Percentiles rank a stretch among this genome's conserved stretches.
Conservation (phyloP, 2,329 filamentous ascomycete genomes). For the Venturia nashicola region DNA sequence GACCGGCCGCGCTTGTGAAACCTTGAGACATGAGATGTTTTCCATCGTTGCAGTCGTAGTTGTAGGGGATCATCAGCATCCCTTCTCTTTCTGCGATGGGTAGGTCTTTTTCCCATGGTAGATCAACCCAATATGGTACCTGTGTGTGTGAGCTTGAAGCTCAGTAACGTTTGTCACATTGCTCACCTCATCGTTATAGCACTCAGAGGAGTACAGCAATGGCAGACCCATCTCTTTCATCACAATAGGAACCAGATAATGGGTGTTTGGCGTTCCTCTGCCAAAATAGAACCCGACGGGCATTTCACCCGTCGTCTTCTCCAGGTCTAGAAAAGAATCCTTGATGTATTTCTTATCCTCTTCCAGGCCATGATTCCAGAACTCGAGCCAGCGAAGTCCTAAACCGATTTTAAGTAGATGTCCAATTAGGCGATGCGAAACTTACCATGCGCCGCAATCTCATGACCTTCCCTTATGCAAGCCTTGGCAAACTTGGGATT, state of each 20-base stretch:
- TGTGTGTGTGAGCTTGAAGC: neutral
- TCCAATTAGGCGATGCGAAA: neutral
- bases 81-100: constrained; percentile 25
- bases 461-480: constrained; percentile 28
- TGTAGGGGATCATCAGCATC: constrained; percentile 42
- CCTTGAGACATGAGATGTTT: constrained; percentile 33
- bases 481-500: constrained; percentile 29
- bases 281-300: constrained; percentile 26
- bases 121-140: constrained; percentile 32
- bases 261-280: constrained; percentile 19
- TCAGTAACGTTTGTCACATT: neutral
- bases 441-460: constrained; percentile 28
- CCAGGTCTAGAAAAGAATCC: constrained; percentile 23
- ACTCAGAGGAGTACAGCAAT: constrained; percentile 16
- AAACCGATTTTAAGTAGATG: neutral
- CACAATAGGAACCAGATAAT: constrained; percentile 17
- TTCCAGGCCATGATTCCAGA: constrained; percentile 25
- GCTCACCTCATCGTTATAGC: constrained; percentile 21
- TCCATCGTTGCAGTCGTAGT: constrained; percentile 44
- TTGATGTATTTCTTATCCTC: constrained; percentile 28
- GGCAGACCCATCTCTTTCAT: constrained; percentile 18
- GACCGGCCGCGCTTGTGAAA: constrained; percentile 29
- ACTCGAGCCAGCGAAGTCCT: constrained; percentile 29
- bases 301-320: constrained; percentile 18
- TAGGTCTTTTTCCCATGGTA: constrained; percentile 32